Conservation (phyloP, 495 filamentous ascomycete species). For the Neurospora hispaniola region DNA sequence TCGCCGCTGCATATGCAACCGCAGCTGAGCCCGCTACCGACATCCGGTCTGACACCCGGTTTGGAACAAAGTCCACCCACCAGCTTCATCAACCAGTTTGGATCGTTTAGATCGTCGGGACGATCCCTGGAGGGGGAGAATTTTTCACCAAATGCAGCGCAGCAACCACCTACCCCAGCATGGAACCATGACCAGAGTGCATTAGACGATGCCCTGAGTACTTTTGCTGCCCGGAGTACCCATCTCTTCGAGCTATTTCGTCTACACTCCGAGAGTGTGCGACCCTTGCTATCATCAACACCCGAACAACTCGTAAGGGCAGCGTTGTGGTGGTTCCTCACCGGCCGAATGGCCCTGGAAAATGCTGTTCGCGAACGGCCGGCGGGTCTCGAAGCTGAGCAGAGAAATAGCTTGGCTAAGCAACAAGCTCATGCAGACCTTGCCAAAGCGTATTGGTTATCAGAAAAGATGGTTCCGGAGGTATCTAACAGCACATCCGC, state of each 20-base stretch:
- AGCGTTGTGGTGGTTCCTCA: slow-evolving; percentile 80
- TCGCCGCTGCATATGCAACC: background rate
- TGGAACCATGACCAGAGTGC: background rate
- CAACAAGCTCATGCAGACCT: slow-evolving; percentile 70
- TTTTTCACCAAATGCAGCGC: background rate
- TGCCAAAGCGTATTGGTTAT: slow-evolving; percentile 74
- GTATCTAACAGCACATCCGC: slow-evolving; percentile 24
- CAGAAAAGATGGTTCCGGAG: slow-evolving; percentile 53
- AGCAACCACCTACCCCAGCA: background rate
- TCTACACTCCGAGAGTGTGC: slow-evolving; percentile 59
- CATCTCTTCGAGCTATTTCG: slow-evolving; percentile 59
- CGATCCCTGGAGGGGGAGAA: slow-evolving; percentile 16
- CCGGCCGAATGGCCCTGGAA: slow-evolving; percentile 64
- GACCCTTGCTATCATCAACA: slow-evolving; percentile 47
- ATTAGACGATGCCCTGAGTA: slow-evolving; percentile 50
- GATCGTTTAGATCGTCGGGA: slow-evolving; percentile 13
- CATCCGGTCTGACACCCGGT: background rate
- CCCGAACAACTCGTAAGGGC: slow-evolving; percentile 57
- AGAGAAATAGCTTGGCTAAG: slow-evolving; percentile 31
- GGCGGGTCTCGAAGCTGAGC: slow-evolving; percentile 30
- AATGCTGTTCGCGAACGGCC: slow-evolving; percentile 52
- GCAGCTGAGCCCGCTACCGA: background rate
- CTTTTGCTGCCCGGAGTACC: slow-evolving; percentile 55
- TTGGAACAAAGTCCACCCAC: slow-evolving; percentile 7
- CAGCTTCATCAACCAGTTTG: slow-evolving; percentile 17